Conservation (phyloP, 1,139 yeast genomes). For the Kluyveromyces sp. region DNA sequence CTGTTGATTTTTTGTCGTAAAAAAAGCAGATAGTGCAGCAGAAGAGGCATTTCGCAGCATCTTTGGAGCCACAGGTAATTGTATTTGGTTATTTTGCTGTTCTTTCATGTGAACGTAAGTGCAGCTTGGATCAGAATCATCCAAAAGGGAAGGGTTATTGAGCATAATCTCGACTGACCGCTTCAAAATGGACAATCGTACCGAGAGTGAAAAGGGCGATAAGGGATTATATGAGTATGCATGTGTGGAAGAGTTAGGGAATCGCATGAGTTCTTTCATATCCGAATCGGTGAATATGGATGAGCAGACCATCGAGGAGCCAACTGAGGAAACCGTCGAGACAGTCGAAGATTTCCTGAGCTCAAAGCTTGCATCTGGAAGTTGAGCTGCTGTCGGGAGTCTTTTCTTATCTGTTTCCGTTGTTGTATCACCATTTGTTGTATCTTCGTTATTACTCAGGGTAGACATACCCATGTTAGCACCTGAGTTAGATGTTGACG, state of each 20-base stretch:
- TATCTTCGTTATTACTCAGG: no score
- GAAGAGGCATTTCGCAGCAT: slow-evolving; percentile 43
- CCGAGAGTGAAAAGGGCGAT: slow-evolving; percentile 72
- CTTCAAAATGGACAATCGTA: slow-evolving; percentile 65
- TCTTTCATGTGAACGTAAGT: background rate
- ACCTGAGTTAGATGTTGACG: no score
- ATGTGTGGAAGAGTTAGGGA: slow-evolving; percentile 75
- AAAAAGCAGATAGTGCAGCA: slow-evolving; percentile 56
- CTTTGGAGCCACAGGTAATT: slow-evolving; percentile 1
- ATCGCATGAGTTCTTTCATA: slow-evolving; percentile 38
- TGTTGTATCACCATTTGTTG: background rate
- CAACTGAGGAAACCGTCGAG: slow-evolving; percentile 1
- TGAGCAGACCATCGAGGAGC: background rate
- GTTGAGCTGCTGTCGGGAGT: background rate
- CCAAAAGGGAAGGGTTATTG: slow-evolving; percentile 25
- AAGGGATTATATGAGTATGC: slow-evolving; percentile 80
- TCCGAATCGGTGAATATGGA: slow-evolving; percentile 10
- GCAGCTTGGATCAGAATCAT: slow-evolving; percentile 10
- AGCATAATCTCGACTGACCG: slow-evolving; percentile 59
- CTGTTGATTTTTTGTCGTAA: slow-evolving; percentile 17
- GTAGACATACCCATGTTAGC: background rate
- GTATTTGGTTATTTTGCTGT: background rate
- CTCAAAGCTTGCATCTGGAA: background rate
- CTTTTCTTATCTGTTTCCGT: background rate
- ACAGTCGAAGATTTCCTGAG: background rate